Base-by-base conservation (phyloP, 2,329 filamentous ascomycete genomes). In the Cytospora piceae region DNA sequence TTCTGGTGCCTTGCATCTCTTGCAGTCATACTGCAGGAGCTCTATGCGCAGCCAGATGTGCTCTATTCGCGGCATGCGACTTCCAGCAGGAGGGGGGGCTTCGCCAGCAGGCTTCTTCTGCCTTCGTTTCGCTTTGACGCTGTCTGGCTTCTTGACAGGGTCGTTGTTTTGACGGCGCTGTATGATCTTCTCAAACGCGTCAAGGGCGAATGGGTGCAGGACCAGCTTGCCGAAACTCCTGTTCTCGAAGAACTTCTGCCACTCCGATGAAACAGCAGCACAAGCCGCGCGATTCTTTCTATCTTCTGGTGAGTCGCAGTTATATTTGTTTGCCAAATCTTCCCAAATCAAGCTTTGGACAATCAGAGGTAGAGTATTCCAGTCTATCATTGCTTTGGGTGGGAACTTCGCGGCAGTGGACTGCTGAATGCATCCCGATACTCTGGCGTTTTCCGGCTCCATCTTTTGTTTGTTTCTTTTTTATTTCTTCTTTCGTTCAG, bases 41-140 rank as follows among this genome's bases (percentile, higher is more conserved):
- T 53, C 55, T n/a, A 64, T 9, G 4, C 22, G 20, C 11, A 64
- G 20, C 61, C 61, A 64, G 49, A 64, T 53, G 27, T 64, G 61
- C 8, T 20, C 31, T 11, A 64, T 31, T 3, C 14, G 52, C 15
- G 60, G 60, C 60, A 62, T 51, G 52, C 27, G 27, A 27, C 6
- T 14, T 24, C n/a, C 20, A 34, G 20, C 11, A 14, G 15, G 15
- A 29, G 34, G 9, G 32, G 2, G 8, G 20, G 14, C 37, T 1
- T n/a, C 1, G 29, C 17, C 3, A n/a, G 8, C 8, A 11, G 17
- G 20, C n/a, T 11, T 34, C 27, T 24, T 34, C 27, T 24, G 37
- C 37, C n/a, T 55, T 42, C n/a, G 20, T 12, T n/a, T 49, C 9
- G 7, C 20, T 14, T n/a, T 3, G 11, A 12, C 4, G 22, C 20